Evolutionary conservation across 2,329 filamentous ascomycete species (phyloP).

Genomic region (Rutstroemia sydowiana): DNA sequence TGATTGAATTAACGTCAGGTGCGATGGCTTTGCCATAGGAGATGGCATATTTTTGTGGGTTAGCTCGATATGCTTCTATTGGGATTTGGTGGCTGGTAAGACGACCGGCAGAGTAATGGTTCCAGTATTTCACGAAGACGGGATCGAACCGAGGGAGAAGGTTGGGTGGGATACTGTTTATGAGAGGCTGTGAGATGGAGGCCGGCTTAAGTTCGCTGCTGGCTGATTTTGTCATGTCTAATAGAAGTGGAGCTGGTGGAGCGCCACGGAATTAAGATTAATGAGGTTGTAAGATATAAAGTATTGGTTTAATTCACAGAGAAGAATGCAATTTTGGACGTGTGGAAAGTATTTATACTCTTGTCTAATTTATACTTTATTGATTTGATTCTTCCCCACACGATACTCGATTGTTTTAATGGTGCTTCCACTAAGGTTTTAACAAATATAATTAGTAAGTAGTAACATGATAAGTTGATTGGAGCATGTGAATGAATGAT

Average conservation of each 20-base stretch:
- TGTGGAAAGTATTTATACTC: too few species aligned
- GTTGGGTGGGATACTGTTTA: conserved; percentile 35
- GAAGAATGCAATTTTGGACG: too few species aligned
- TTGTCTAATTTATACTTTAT: too few species aligned
- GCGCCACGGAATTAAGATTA: too few species aligned
- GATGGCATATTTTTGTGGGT: conserved; percentile 32
- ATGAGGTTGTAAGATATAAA: background rate
- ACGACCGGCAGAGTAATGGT: conserved; percentile 35
- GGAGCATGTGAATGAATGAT: too few species aligned
- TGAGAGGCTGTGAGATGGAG: conserved; percentile 29
- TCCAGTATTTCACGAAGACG: conserved; percentile 35
- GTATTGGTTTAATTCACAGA: too few species aligned
- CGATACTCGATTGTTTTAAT: too few species aligned
- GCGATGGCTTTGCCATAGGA: conserved; percentile 33
- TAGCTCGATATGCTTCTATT: conserved; percentile 30
- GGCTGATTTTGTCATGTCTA: background rate
- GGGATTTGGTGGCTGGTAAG: conserved; percentile 34
- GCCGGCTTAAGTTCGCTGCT: conserved; percentile 2
- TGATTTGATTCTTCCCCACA: too few species aligned
- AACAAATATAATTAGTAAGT: too few species aligned
- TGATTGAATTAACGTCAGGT: conserved; percentile 31
- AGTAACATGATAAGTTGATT: too few species aligned
- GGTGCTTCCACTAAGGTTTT: too few species aligned
- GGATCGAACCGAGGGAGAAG: conserved; percentile 34
- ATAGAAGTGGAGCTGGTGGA: too few species aligned